Conservation (phyloP, 1,284 basidiomycete species). For the Anthracocystis walkeri region DNA sequence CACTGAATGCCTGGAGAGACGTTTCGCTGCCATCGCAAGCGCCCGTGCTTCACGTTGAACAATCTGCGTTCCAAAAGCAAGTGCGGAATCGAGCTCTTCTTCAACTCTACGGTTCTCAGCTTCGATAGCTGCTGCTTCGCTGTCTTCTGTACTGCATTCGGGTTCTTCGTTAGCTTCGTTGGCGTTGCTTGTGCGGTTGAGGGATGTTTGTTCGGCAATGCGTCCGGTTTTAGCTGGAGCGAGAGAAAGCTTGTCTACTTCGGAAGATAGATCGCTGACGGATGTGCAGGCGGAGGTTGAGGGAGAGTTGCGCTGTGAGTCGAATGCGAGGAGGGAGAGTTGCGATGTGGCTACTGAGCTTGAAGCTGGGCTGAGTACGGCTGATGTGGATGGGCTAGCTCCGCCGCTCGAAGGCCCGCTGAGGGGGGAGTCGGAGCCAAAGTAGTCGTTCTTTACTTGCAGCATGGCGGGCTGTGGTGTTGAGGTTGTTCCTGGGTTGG, state of each 20-base stretch:
- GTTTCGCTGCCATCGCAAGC: slow-evolving; percentile 43
- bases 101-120: slow-evolving; percentile 39
- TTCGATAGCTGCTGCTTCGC: slow-evolving; percentile 37
- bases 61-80: slow-evolving; percentile 40
- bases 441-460: slow-evolving; percentile 38
- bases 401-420: slow-evolving; percentile 31
- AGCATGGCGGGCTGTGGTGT: slow-evolving; percentile 6
- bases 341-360: slow-evolving; percentile 40
- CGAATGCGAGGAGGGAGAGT: slow-evolving; percentile 31
- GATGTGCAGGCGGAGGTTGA: slow-evolving; percentile 47
- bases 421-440: slow-evolving; percentile 27
- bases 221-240: neutral
- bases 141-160: slow-evolving; percentile 24
- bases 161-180: slow-evolving; percentile 6
- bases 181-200: neutral
- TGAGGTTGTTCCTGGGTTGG: neutral
- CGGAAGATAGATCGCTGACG: slow-evolving; percentile 43
- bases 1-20: slow-evolving; percentile 36
- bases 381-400: slow-evolving; percentile 31
- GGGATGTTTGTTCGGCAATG: neutral
- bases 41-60: slow-evolving; percentile 51
- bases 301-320: slow-evolving; percentile 35
- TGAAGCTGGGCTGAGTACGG: slow-evolving; percentile 32
- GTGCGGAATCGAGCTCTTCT: slow-evolving; percentile 43
- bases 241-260: slow-evolving; percentile 34